Base-by-base conservation (phyloP, 2,329 filamentous ascomycete species). In the Arthrinium puccinioides region DNA sequence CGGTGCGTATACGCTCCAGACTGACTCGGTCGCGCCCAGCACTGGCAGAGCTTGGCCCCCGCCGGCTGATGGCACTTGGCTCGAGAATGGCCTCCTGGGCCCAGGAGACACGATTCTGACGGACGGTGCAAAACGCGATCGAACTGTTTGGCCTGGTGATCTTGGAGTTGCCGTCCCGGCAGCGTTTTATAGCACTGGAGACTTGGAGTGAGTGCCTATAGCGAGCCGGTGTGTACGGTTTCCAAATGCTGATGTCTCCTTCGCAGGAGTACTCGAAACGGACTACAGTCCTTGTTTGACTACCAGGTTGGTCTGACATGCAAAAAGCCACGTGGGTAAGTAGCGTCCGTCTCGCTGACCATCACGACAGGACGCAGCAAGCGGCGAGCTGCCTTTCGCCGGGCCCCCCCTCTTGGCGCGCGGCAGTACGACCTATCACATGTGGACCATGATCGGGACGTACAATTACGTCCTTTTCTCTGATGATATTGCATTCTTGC, bases 381-480 rank as follows among this genome's bases (percentile, higher is more conserved):
- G 40, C 20, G 54, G 53, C 6, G 18, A 48, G 16, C 41, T 56
- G 18, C 54, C 52, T 9, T 54, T 50, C 36, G 49, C 52, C 3
- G 53, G 53, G 2, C 44, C 48, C 14, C 52, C 49, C 4, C 42
- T 56, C 24, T 39, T 39, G 7, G 47, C 48, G 13, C 39, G 33
- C 19, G 41, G 46, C 9, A 53, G 54, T 43, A 44, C 44, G 34
- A 53, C 53, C 24, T 56, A 56, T 34, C 54, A 56, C 42, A 50
- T 55, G 52, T 56, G 54, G 52, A 70, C 68, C 2, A 64, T 79
- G 53, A 71, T 79, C 29, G 72, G 73, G 3, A 71, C 70, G 6
- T 73, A 74, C 50, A 74, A 76, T 36, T 79, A 79, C 45, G 62
- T 74, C 30, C 58, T 77, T 3, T 78, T 67, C 45, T 70, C 71